A percentile compares a stretch with the other conserved stretches of the same genome.
These are phyloP conservation scores for Halteria grandinella DNA, from an alignment of 73 alveolate genomes.

Conservation along the genomic window DNA sequence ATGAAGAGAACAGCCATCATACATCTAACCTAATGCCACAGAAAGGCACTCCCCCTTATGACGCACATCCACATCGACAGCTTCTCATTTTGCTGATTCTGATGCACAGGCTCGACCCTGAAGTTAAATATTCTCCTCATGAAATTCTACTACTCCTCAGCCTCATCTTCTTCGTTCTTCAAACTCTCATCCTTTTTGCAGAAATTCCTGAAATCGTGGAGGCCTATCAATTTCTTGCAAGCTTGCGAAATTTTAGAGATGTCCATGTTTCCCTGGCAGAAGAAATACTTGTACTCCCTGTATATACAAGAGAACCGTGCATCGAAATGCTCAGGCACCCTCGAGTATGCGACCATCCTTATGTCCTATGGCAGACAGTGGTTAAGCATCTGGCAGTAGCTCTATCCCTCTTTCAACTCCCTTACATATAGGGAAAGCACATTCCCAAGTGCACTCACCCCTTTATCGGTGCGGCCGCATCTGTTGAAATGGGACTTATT, in stretches of 20 bases:
- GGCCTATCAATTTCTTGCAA: slow-evolving; percentile 77
- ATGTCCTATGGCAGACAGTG: slow-evolving; percentile 91
- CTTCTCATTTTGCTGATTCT: slow-evolving; percentile 15
- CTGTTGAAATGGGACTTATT: slow-evolving; percentile 71
- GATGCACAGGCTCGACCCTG: slow-evolving; percentile 16
- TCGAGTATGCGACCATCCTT: slow-evolving; percentile 74
- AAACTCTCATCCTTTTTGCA: slow-evolving; percentile 90
- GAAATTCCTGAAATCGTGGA: slow-evolving; percentile 93
- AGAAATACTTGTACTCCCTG: slow-evolving; percentile 94
- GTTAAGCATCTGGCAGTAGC: slow-evolving; percentile 70
- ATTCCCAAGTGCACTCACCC: slow-evolving; percentile 97
- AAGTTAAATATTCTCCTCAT: slow-evolving; percentile 45
- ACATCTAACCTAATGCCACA: slow-evolving; percentile 96
- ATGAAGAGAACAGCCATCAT: slow-evolving; percentile 93
- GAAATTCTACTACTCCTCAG: slow-evolving; percentile 68
- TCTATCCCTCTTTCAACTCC: slow-evolving; percentile 44
- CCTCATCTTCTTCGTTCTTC: slow-evolving; percentile 74
- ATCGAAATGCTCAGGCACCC: slow-evolving; percentile 92
- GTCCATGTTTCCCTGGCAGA: slow-evolving; percentile 80
- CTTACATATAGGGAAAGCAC: slow-evolving; percentile 83
- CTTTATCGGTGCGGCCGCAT: slow-evolving; percentile 97
- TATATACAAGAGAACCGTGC: slow-evolving; percentile 94
- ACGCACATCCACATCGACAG: slow-evolving; percentile 62
- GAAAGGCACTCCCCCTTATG: slow-evolving; percentile 92
- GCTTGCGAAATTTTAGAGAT: slow-evolving; percentile 82